A percentile compares a stretch with the other conserved stretches of the same genome.
Conservation (phyloP, 306 rosid genomes). For the Lathyrus tuberosus region DNA sequence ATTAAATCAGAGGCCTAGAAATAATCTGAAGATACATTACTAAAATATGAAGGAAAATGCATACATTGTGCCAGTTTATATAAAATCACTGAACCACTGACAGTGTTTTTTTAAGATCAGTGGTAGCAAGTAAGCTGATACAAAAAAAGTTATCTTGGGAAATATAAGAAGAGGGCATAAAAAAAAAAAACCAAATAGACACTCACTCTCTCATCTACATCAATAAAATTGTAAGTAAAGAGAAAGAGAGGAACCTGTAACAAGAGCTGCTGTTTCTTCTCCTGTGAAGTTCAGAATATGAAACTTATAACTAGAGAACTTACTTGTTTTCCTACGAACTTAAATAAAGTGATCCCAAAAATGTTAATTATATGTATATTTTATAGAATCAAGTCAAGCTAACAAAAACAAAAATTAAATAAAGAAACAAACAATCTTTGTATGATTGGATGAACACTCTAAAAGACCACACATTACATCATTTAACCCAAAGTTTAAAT, state of each 20-base stretch:
- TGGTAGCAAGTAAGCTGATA: neutral
- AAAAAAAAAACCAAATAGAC: slow-evolving; percentile 25
- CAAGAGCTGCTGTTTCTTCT: neutral
- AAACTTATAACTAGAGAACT: too few species aligned
- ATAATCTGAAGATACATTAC: slow-evolving; percentile 10
- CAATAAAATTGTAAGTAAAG: slow-evolving; percentile 73
- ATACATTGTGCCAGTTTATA: neutral
- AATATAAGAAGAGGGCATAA: neutral
- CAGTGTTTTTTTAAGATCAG: neutral
- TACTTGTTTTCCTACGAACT: too few species aligned
- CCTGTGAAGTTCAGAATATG: neutral
- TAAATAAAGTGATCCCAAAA: too few species aligned
- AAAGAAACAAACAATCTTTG: too few species aligned
- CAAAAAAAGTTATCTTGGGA: neutral
- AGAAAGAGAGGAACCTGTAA: neutral
- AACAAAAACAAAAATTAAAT: too few species aligned
- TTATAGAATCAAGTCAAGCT: too few species aligned
- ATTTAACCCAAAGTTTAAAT: too few species aligned
- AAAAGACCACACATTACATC: too few species aligned
- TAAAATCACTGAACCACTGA: neutral
- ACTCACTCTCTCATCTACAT: slow-evolving; percentile 85
- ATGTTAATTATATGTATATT: too few species aligned
- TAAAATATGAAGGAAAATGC: neutral
- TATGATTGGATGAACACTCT: too few species aligned
- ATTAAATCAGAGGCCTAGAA: slow-evolving; percentile 2